Percentiles rank a stretch among this genome's conserved stretches.
These are phyloP conservation scores for Apiospora arundinis DNA, from an alignment of 2,329 filamentous ascomycete genomes.

Conservation along the genomic window DNA sequence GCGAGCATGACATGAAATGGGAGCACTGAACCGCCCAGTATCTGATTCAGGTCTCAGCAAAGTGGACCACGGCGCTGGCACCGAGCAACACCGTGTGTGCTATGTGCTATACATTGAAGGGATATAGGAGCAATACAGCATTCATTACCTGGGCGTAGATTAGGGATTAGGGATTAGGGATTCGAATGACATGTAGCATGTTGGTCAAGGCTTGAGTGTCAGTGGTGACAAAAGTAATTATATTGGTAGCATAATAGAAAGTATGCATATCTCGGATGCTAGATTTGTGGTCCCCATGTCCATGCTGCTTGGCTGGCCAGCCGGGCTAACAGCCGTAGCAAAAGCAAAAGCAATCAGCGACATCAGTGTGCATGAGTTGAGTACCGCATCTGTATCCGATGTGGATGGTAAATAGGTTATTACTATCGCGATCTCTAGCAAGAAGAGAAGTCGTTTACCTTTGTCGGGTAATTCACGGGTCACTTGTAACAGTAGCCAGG, in stretches of 20 bases:
- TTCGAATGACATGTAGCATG: not conserved
- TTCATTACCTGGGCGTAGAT: too few relatives aligned
- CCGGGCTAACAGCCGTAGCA: too few relatives aligned
- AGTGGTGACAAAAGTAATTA: not conserved
- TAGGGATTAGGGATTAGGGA: not conserved
- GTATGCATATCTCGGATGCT: not conserved
- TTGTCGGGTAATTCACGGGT: not conserved
- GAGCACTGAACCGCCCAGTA: constrained; percentile 5
- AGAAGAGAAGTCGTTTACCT: not conserved
- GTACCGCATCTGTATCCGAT: too few relatives aligned
- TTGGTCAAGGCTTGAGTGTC: not conserved
- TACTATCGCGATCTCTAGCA: not conserved
- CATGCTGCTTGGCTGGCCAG: too few relatives aligned
- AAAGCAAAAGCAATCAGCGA: not conserved
- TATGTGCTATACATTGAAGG: not conserved
- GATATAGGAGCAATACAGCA: not conserved
- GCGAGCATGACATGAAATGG: not conserved
- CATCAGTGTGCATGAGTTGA: too few relatives aligned
- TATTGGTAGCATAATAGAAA: not conserved
- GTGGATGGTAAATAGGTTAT: not conserved
- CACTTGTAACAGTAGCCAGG: not conserved
- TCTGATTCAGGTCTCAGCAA: constrained; percentile 9
- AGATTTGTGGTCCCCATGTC: too few relatives aligned
- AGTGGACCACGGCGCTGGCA: constrained; percentile 1
- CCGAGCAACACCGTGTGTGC: not conserved